Evolutionary conservation across 2,329 filamentous ascomycete genomes (phyloP), one percentile per base, ranked within the genome.

Genomic region (Phialemoniopsis sp.): DNA sequence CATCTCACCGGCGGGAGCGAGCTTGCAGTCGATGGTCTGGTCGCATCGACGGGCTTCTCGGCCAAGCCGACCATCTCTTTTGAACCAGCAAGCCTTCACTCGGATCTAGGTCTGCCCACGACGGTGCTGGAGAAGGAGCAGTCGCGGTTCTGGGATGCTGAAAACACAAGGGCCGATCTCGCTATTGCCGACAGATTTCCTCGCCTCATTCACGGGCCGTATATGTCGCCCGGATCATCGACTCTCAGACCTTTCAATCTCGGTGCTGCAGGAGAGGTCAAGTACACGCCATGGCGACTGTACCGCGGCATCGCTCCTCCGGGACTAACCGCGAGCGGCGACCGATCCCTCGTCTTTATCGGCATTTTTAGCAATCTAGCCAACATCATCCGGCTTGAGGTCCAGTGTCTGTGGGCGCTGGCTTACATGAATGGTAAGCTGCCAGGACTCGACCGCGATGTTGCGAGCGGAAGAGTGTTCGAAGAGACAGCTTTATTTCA

Each of bases 361-460:
- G 72, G 73, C 19, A 59, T 72, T 36, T 53, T 68, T 14, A 64
- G 60, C 47, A 68, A 66, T 42, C 58, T 72, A 40, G 64, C 64
- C 47, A 73, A 67, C 29, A 49, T 60, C 2, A 47, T 68, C 19
- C 50, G 68, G 4, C 61, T 70, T 7, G 69, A 75, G 38, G 48
- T 67, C 3, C 67, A 73, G 38, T 72, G 68, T 3, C 59, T 79
- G 3, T 78, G 74, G 75, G 64, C 79, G 16, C 62, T 72, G 0
- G 78, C 78, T 0, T 84, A 76, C 47, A 66, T 85, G 18, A 58
- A 68, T 16, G 66, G 62, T n/a, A 55, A 63, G 15, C 55, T 82
- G 7, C 41, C 46, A 2, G n/a, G 16, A 2, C 13, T 47, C 5
- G 36, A 40, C 3, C 21, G 28, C 10, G 10, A 17, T 12, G 15